Evolutionary conservation across 2,329 filamentous ascomycete species (phyloP), one percentile per base, ranked within the genome.

Genomic region (Talaromyces sp.): DNA sequence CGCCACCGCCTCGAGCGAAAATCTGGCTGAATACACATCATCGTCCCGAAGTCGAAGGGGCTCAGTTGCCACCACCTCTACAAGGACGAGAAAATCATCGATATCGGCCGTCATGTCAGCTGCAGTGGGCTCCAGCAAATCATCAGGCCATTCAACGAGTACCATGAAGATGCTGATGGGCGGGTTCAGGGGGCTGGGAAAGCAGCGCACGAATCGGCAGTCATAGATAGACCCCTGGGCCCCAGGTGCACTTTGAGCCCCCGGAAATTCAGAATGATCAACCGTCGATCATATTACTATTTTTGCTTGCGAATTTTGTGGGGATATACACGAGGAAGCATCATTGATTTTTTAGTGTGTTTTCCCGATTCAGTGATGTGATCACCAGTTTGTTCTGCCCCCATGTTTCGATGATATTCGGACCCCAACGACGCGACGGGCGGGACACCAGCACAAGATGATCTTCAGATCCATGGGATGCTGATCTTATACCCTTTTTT

Each of bases 91-190:
- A 15, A 59, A 59, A 27, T 39, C 47, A 43, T 50, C 61, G 3
- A 45, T 61, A 27, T 63, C 61, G 3, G 17, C 61, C 17, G 52
- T 60, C 25, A 39, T 22, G 50, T 56, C 54, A 45, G 25, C 61
- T 25, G 25, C 61, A 49, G 19, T 61, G 8, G 41, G 57, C 13
- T 25, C 52, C 2, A 13, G 54, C 61, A 60, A 59, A 59, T 59
- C 22, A 59, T 35, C 59, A 8, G 11, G 11, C 17, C 33, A 49
- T 50, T 54, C 57, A 19, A 45, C 50, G 25, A 64, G 52, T 60
- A 39, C 62, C 7, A 66, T 66, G 61, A 66, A 64, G 27, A 57
- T 62, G 17, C 33, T 66, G 56, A 63, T 66, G 61, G 65, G 65
- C 56, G 62, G 65, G 11, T 63, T 66, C 35, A 50, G 61, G 65